phyloP scores from a whole-genome alignment of 1,284 basidiomycete genomes.

The Fomes fomentarius region DNA sequence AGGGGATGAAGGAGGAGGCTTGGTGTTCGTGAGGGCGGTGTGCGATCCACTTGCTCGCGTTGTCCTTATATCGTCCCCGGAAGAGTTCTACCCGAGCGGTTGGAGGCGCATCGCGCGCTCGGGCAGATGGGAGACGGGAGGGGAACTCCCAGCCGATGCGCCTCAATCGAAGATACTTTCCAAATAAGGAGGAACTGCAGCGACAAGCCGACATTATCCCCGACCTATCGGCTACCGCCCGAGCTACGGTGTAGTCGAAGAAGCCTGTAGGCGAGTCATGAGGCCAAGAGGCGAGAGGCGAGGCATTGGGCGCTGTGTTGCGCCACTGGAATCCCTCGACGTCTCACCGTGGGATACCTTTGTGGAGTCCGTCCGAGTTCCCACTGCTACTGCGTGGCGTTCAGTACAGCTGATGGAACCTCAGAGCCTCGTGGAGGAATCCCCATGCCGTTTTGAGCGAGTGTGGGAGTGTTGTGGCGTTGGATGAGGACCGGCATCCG shows the following conservation, averaged over 20 bases:
- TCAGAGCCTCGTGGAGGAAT: background rate
- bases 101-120: background rate
- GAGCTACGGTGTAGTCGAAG: slow-evolving; percentile 1
- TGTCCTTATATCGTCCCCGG: background rate
- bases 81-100: background rate
- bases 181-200: background rate
- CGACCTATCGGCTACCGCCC: background rate
- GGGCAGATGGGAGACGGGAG: background rate
- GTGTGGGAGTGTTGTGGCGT: background rate
- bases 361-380: background rate
- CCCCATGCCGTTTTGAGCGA: background rate
- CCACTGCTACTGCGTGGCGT: background rate
- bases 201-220: background rate
- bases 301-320: background rate
- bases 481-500: background rate
- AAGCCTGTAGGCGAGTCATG: background rate
- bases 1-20: background rate
- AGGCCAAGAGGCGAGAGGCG: slow-evolving; percentile 1
- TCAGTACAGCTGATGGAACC: background rate
- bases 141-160: background rate
- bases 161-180: background rate
- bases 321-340: background rate
- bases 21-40: background rate
- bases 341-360: no score
- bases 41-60: background rate